These are phyloP conservation scores for Tephrocybe sp. DNA, from an alignment of 768 basidiomycete species.

Conservation along the genomic window DNA sequence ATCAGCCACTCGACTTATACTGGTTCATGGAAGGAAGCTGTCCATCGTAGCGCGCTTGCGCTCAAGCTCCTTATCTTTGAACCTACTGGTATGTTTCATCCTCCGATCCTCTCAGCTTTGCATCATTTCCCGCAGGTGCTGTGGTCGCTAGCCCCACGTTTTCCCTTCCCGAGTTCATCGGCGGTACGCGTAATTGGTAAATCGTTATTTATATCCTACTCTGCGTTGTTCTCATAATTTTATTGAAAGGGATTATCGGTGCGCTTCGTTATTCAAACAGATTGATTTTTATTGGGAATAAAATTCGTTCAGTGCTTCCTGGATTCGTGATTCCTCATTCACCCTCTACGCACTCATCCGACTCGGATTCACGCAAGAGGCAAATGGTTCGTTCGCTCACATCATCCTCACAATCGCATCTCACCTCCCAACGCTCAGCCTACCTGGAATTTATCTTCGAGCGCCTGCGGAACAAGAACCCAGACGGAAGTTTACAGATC, in stretches of 20 bases:
- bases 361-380: conserved; percentile 92
- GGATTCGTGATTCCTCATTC: conserved; percentile 97
- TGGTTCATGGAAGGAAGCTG: conserved; percentile 95
- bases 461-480: conserved; percentile 78
- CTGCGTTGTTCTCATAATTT: not conserved
- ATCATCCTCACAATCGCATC: not conserved
- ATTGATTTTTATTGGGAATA: not conserved
- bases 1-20: conserved; percentile 86
- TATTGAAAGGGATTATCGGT: conserved; percentile 71
- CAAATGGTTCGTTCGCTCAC: conserved; percentile 56
- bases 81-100: conserved; percentile 61
- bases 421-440: conserved; percentile 37
- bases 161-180: conserved; percentile 89
- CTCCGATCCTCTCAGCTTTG: too few relatives aligned
- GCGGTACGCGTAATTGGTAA: conserved; percentile 87
- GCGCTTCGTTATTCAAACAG: conserved; percentile 7
- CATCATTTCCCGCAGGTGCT: conserved; percentile 50
- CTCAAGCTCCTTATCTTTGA: conserved; percentile 92
- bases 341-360: conserved; percentile 93
- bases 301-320: conserved; percentile 55
- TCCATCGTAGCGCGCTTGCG: conserved; percentile 90
- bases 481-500: conserved; percentile 91
- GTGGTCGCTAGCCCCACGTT: conserved; percentile 96
- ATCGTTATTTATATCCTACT: conserved; percentile 11
- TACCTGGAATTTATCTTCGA: conserved; percentile 93